Evolutionary conservation across 148 eudicot genomes (phyloP).

Genomic region (Dysphania ambrosioides): DNA sequence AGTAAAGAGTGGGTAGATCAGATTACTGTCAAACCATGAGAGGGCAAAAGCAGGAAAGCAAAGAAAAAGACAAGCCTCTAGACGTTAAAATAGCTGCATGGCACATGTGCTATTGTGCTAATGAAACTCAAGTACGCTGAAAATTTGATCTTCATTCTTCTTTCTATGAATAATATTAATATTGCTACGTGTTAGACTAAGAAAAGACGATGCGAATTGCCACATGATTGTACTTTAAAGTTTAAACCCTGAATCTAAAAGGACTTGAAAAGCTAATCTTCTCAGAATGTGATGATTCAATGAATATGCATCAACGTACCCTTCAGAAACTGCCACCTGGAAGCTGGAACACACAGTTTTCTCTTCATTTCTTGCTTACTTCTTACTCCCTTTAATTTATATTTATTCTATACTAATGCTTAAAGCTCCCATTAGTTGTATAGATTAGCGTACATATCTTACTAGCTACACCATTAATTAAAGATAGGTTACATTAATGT

Average conservation of each 20-base stretch:
- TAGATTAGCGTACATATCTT: background rate
- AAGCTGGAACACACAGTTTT: too few species aligned
- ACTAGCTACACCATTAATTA: background rate
- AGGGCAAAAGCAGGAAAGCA: background rate
- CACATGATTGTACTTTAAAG: background rate
- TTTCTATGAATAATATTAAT: background rate
- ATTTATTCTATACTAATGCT: too few species aligned
- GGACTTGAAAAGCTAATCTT: background rate
- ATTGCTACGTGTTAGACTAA: background rate
- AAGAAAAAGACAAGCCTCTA: too few species aligned
- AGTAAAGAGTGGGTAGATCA: background rate
- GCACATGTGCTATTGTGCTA: background rate
- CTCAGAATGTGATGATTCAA: background rate
- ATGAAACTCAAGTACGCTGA: background rate
- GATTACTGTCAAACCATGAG: background rate
- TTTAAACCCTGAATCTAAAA: background rate
- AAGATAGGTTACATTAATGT: background rate
- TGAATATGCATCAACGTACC: slow-evolving; percentile 5
- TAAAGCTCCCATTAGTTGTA: background rate
- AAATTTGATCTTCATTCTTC: background rate
- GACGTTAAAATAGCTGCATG: background rate
- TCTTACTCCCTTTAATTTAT: background rate
- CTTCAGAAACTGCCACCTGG: background rate
- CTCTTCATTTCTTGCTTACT: background rate
- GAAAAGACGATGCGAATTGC: background rate